These are phyloP conservation scores for Yamadazyma pseudoaaseri DNA, from an alignment of 1,139 yeast species.

Conservation along the genomic window DNA sequence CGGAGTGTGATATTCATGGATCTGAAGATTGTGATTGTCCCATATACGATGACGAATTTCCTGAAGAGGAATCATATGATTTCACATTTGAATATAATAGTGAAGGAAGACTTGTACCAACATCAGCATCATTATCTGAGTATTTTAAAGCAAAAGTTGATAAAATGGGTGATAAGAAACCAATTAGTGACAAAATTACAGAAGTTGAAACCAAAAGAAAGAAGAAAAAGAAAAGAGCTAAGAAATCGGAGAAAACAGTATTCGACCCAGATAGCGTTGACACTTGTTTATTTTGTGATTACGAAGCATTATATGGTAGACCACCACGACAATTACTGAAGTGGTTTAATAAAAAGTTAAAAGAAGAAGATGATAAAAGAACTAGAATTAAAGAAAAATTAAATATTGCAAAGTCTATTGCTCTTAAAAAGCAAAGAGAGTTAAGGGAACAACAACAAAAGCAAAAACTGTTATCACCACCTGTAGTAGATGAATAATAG, in stretches of 20 bases:
- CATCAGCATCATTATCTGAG: constrained; percentile 41
- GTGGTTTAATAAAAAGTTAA: constrained; percentile 7
- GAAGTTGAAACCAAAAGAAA: constrained; percentile 10
- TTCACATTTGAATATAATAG: constrained; percentile 46
- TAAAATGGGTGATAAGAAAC: constrained; percentile 19
- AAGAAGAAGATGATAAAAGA: constrained; percentile 4
- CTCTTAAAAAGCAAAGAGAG: constrained; percentile 1
- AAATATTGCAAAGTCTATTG: constrained; percentile 1
- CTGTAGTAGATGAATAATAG: background rate
- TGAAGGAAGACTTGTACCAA: constrained; percentile 44
- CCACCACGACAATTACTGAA: constrained; percentile 23
- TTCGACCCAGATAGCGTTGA: constrained; percentile 15
- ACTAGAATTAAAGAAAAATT: constrained; percentile 2
- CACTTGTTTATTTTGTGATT: constrained; percentile 17
- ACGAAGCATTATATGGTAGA: constrained; percentile 15
- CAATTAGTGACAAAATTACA: constrained; percentile 8
- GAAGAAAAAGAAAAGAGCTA: constrained; percentile 10
- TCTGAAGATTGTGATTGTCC: constrained; percentile 32
- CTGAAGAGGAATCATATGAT: constrained; percentile 37
- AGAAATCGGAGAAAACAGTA: constrained; percentile 1
- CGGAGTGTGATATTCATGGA: constrained; percentile 35
- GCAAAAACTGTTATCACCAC: background rate
- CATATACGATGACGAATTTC: constrained; percentile 22
- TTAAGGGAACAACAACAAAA: background rate
- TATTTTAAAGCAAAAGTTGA: constrained; percentile 26